These are phyloP conservation scores for Quercus phellos DNA, from an alignment of 331 rosid species.

Conservation along the genomic window DNA sequence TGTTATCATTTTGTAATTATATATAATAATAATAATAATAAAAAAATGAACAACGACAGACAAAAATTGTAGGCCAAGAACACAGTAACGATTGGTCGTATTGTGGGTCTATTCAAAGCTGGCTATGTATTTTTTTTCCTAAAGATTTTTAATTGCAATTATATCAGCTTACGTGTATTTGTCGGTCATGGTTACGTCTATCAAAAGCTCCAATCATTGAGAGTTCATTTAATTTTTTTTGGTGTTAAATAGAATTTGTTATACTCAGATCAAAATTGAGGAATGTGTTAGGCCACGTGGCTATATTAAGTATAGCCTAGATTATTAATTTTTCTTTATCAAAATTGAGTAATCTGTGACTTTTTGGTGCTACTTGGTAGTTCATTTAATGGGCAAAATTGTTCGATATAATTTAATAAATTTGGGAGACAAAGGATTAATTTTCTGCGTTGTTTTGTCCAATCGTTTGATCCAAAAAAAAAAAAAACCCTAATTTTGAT, in stretches of 20 bases:
- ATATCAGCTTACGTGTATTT: constrained; percentile 33
- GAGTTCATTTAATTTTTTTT: not conserved
- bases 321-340: not conserved
- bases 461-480: no score
- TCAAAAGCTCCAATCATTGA: constrained; percentile 33
- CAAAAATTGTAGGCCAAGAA: constrained; percentile 23
- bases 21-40: constrained; percentile 13
- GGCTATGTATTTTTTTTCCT: constrained; percentile 34
- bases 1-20: not conserved
- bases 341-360: no score
- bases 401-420: no score
- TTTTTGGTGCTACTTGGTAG: no score
- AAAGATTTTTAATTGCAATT: constrained; percentile 16
- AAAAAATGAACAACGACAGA: constrained; percentile 11
- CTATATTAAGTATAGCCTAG: not conserved
- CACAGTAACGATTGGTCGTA: constrained; percentile 10
- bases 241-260: not conserved
- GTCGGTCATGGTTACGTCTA: constrained; percentile 51
- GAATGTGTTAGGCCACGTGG: not conserved
- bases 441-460: no score
- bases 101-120: constrained; percentile 24
- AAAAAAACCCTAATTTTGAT: no score
- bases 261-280: not conserved
- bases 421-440: no score
- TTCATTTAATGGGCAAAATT: no score